Base-by-base conservation (phyloP, 495 filamentous ascomycete species). In the Penicillium ochrochloron region DNA sequence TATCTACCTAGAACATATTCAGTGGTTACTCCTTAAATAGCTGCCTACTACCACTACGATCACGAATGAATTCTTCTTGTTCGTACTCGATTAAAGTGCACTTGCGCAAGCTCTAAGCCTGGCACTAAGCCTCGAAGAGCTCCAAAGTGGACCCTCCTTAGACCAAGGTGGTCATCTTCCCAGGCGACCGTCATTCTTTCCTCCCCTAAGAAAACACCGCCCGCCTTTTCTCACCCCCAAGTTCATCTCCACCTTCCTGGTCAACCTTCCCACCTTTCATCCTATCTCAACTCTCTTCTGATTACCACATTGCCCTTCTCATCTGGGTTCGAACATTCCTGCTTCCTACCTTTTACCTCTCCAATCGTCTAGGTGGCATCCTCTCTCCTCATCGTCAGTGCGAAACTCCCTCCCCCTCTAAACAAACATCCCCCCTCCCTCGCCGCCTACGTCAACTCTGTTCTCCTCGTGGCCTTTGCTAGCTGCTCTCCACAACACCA, bases 401-500 rank as follows among this genome's bases (percentile, higher is more conserved):
- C 17, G 41, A 19, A 53, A n/a, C 25, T 3, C 39, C 23, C 54
- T 19, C 19, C 2, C 29, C 27, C 31, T 33, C 51, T 31, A 35
- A 42, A 51, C 56, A 25, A 48, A 41, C 37, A 41, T 37, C 60
- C 34, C 60, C 34, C 48, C 54, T 21, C 34, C 50, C 34, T 44
- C 52, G 35, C 60, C 61, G 57, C 56, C 58, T 58, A 62, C 53
- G 53, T 63, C 60, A 66, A 58, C 64, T 58, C 44, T 51, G 11
- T 23, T 15, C 59, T 50, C 58, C 31, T 46, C 46, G 42, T 60
- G 42, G 42, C 29, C 46, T 27, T 50, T 23, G 31, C 31, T 33
- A 19, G 9, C 35, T 41, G 19, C 58, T 34, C 46, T 52, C 58
- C 57, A 59, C 57, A 33, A 5, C 23, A 27, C 25, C 50, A 12